Evolutionary conservation across 345 rosid species (phyloP).

Genomic region (Draba incana): DNA sequence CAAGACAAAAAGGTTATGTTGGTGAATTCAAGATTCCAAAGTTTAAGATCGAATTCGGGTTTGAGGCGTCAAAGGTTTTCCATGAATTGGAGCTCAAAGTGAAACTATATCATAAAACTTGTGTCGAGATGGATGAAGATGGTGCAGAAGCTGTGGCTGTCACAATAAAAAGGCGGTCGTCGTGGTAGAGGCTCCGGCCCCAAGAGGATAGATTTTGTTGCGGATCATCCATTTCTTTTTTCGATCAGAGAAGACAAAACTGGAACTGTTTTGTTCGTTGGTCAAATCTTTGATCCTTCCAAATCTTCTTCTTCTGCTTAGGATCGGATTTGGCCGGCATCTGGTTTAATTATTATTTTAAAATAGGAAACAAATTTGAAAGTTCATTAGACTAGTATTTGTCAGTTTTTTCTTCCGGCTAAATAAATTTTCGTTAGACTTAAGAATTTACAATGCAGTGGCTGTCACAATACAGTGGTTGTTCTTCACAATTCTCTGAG

Average conservation of each 20-base stretch:
- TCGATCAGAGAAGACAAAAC: conserved; percentile 10
- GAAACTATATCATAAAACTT: background rate
- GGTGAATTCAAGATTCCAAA: conserved; percentile 19
- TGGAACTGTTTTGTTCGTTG: background rate
- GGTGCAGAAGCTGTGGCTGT: background rate
- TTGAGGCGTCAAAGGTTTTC: background rate
- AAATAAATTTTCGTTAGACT: too few species aligned
- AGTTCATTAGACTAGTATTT: too few species aligned
- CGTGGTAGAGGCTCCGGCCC: too few species aligned
- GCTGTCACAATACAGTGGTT: too few species aligned
- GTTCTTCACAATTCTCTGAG: too few species aligned
- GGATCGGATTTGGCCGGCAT: too few species aligned
- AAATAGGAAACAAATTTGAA: too few species aligned
- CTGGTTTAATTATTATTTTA: too few species aligned
- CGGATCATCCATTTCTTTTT: conserved; percentile 18
- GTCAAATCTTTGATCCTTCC: conserved; percentile 3
- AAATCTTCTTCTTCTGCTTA: background rate
- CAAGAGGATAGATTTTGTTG: conserved; percentile 1
- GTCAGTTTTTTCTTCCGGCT: too few species aligned
- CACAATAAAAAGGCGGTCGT: too few species aligned
- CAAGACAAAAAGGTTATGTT: background rate
- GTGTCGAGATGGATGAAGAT: conserved; percentile 4
- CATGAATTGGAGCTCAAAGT: background rate
- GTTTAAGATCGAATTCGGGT: conserved; percentile 33
- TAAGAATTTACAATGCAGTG: too few species aligned